Percentiles rank a stretch among this genome's conserved stretches.
Evolutionary conservation across 2,329 filamentous ascomycete genomes (phyloP).

Genomic region (Fragosphaeria purpurea): DNA sequence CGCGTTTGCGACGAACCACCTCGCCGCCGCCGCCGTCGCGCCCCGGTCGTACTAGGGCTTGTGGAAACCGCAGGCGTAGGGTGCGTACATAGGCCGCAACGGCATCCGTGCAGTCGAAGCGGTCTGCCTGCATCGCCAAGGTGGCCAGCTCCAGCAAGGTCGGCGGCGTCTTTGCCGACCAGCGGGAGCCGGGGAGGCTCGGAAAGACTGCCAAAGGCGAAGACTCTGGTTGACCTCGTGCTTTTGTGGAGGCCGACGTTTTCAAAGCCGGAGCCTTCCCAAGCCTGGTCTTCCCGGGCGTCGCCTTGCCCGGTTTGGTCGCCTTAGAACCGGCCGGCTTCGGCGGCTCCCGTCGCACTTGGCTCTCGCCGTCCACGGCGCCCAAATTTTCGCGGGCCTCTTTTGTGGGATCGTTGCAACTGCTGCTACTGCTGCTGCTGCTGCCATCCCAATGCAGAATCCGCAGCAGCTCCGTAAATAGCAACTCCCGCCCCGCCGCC

Average conservation of each 20-base stretch:
- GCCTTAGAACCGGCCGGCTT: background rate
- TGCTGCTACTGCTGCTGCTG: constrained; percentile 12
- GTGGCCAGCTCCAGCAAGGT: constrained; percentile 55
- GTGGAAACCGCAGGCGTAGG: constrained; percentile 42
- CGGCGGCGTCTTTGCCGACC: constrained; percentile 28
- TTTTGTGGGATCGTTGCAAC: no score
- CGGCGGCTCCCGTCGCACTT: background rate
- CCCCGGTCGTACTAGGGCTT: constrained; percentile 1
- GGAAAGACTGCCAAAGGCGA: background rate
- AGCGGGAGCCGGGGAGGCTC: constrained; percentile 2
- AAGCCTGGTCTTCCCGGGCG: background rate
- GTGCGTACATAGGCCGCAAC: constrained; percentile 45
- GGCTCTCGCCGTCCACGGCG: background rate
- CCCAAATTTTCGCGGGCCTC: background rate
- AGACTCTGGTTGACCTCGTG: background rate
- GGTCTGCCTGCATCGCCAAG: constrained; percentile 60
- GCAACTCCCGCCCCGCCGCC: constrained; percentile 45
- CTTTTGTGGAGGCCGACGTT: background rate
- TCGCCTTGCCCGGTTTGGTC: background rate
- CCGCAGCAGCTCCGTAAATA: constrained; percentile 58
- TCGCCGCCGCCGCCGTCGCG: background rate
- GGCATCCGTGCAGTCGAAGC: constrained; percentile 54
- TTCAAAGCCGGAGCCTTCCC: background rate
- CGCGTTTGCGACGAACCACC: constrained; percentile 15
- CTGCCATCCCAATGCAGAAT: constrained; percentile 50